Base-by-base conservation (phyloP, 2,329 filamentous ascomycete genomes). In the Xylaria sp. region DNA sequence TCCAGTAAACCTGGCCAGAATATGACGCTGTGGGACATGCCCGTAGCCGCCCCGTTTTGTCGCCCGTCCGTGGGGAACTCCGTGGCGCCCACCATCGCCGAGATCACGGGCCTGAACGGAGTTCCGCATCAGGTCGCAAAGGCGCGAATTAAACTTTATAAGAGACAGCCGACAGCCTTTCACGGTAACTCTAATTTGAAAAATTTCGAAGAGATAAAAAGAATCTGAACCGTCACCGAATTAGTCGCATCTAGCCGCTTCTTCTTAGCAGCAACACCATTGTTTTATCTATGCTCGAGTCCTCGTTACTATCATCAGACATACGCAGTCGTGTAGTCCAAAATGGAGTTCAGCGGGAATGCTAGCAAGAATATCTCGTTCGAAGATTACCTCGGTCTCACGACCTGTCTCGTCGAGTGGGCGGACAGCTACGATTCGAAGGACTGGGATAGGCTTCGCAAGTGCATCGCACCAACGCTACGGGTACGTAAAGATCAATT, bases 361-460 rank as follows among this genome's bases (percentile, higher is more conserved):
- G 3, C n/a, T 7, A 40, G 17, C 17, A 46, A 51, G n/a, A 51
- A 68, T 42, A 72, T 73, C 57, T 64, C 66, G 14, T 73, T 73
- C 49, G 70, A 73, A 9, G 71, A 76, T 55, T 74, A 72, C 60
- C 72, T 75, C 53, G 74, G 72, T 28, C 69, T 76, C 3, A 70
- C 64, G 65, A 65, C 70, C 46, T 75, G 73, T 45, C 56, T 76
- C 17, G 68, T 84, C 75, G 82, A 88, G 68, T 88, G 86, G 86
- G 85, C 84, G 62, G 84, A 88, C 72, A 86, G 83, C 77, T 88
- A 87, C 75, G 85, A 89, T 75, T 83, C 79, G 74, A 89, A 89
- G 77, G 83, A 89, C 77, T 88, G 86, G 86, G 75, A 79, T 4
- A 81, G 86, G 54, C 81, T 88, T 38, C 71, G 78, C 60, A 84